Evolutionary conservation across 2,329 filamentous ascomycete species (phyloP).

Genomic region (Aspergillus eucalypticola): DNA sequence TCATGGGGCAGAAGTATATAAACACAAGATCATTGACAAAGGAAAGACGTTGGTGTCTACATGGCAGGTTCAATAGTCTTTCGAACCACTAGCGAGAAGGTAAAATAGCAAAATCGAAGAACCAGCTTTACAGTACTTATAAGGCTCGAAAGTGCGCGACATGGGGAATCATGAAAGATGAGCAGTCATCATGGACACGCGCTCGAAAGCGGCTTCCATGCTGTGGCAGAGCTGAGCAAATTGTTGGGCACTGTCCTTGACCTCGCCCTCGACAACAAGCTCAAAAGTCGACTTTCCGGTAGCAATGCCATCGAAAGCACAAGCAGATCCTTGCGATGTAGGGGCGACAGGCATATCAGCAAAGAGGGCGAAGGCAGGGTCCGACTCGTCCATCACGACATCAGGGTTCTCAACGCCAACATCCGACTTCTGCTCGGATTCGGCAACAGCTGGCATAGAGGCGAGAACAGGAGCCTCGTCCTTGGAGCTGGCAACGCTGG

Average conservation of each 20-base stretch:
- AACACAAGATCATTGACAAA: slow-evolving; percentile 28
- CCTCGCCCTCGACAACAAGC: slow-evolving; percentile 56
- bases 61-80: slow-evolving; percentile 12
- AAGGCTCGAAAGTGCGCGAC: slow-evolving; percentile 21
- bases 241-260: slow-evolving; percentile 28
- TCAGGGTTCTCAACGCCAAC: slow-evolving; percentile 29
- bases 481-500: slow-evolving; percentile 49
- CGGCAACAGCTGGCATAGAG: slow-evolving; percentile 28
- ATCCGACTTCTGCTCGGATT: slow-evolving; percentile 16
- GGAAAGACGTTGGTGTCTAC: slow-evolving; percentile 25
- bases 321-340: slow-evolving; percentile 29
- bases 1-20: slow-evolving; percentile 15
- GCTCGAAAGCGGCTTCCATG: slow-evolving; percentile 46
- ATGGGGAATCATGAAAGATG: slow-evolving; percentile 41
- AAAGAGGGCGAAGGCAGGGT: slow-evolving; percentile 50
- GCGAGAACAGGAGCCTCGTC: slow-evolving; percentile 53
- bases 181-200: slow-evolving; percentile 42
- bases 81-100: slow-evolving; percentile 11
- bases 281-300: slow-evolving; percentile 67
- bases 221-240: slow-evolving; percentile 42
- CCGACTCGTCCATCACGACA: slow-evolving; percentile 58
- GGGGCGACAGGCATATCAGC: slow-evolving; percentile 51
- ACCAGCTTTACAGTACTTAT: slow-evolving; percentile 23
- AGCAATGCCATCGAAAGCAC: slow-evolving; percentile 54
- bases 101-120: slow-evolving; percentile 14